phyloP scores from a whole-genome alignment of 1,284 basidiomycete genomes.

The Sanghuangporus weigelae region DNA sequence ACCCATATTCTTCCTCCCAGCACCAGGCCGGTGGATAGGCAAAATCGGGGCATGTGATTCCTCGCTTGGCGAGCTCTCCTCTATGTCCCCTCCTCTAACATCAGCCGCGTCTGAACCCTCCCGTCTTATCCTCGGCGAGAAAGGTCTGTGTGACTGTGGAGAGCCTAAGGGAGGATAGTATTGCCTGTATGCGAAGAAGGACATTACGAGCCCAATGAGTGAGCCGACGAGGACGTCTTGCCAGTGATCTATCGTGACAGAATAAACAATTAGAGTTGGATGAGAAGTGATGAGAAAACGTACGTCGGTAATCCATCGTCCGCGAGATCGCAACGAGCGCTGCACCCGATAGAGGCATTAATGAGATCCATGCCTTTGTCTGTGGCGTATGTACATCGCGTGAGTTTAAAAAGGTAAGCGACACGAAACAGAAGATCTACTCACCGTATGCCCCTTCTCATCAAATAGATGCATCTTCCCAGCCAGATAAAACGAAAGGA shows the following conservation, averaged over 20 bases:
- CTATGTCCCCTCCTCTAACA: not conserved
- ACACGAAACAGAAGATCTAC: conserved; percentile 21
- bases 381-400: conserved; percentile 24
- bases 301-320: conserved; percentile 86
- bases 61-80: not conserved
- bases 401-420: not conserved
- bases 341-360: conserved; percentile 76
- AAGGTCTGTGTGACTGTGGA: conserved; percentile 63
- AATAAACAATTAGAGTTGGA: conserved; percentile 1
- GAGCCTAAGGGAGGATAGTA: conserved; percentile 67
- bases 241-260: conserved; percentile 67
- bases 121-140: conserved; percentile 59
- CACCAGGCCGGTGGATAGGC: conserved; percentile 6
- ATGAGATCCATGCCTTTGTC: conserved; percentile 81
- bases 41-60: conserved; percentile 5
- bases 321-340: conserved; percentile 87
- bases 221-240: conserved; percentile 84
- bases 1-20: not conserved
- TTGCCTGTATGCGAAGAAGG: conserved; percentile 80
- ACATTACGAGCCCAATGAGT: conserved; percentile 64
- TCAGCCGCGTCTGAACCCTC: not conserved
- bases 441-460: conserved; percentile 68
- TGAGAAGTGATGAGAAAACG: conserved; percentile 24
- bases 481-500: conserved; percentile 83
- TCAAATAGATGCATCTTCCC: conserved; percentile 94